Base-by-base conservation (phyloP, 305 asterid species). In the Solanum chacoense region DNA sequence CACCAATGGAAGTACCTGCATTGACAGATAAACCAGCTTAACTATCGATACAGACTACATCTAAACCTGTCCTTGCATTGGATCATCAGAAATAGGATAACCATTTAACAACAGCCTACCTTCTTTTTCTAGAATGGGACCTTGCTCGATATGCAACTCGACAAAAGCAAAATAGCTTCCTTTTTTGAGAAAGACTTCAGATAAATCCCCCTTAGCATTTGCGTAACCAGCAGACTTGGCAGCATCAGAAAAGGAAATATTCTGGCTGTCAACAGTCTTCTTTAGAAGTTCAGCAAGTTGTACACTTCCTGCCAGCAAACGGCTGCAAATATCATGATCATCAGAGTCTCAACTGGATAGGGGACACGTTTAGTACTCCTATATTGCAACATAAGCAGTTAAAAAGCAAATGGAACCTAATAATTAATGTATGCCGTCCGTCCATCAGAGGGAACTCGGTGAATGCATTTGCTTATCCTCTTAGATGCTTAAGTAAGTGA, bases 101-200 rank as follows among this genome's bases (percentile, higher is more conserved):
- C 11, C 76, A 7, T 28, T 42, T 83, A 38, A 69, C 18, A 63
- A 31, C 32, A n/a, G 36, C 87, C 34, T 88, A 96, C 99, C 99
- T 96, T 95, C 98, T 87, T 94, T 96, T 93, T 97, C 99, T 88
- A 97, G 92, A 87, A 94, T 94, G 88, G 99, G 99, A 91, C 99
- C 99, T 94, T 96, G 99, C 94, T 97, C 99, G 37, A 97, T 97
- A 91, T 97, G 99, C 93, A 97, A 92, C 90, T 97, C 99, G 11
- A 97, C 86, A 81, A 96, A 97, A 80, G 98, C 97, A 69, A 92
- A 94, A 90, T 96, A 96, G 93, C 94, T 95, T 89, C 98, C 98
- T 69, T 93, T 93, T 89, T 91, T 89, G 26, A 96, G 94, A 89
- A 94, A 91, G 74, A 96, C 97, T 10, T 93, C 92, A 16, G 97